These are phyloP conservation scores for Huntiella decipiens DNA, from an alignment of 2,329 filamentous ascomycete genomes.

Conservation along the genomic window DNA sequence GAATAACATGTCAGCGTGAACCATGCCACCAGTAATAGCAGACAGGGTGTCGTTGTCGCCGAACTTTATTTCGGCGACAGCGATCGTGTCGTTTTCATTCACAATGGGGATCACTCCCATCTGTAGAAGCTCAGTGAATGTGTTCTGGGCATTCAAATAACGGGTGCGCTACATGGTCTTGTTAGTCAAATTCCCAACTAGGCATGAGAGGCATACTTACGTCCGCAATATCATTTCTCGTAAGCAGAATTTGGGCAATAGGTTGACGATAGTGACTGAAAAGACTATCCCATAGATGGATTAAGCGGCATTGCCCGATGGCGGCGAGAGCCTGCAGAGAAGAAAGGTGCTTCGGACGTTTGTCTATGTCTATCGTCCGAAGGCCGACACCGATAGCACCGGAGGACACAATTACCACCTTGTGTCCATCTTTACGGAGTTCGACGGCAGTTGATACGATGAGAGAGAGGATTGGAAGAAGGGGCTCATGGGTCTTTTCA, in stretches of 20 bases:
- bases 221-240: constrained; percentile 89
- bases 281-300: constrained; percentile 86
- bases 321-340: constrained; percentile 85
- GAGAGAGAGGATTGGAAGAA: constrained; percentile 72
- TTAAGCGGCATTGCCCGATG: constrained; percentile 86
- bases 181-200: constrained; percentile 6
- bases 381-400: constrained; percentile 91
- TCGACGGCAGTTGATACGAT: constrained; percentile 89
- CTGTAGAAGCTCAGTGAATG: constrained; percentile 69
- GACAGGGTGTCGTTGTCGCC: constrained; percentile 96
- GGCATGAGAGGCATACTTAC: constrained; percentile 27
- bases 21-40: constrained; percentile 92
- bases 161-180: constrained; percentile 46
- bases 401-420: constrained; percentile 89
- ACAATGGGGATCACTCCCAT: constrained; percentile 97
- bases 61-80: constrained; percentile 97
- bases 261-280: constrained; percentile 79
- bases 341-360: constrained; percentile 75
- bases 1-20: constrained; percentile 89
- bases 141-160: constrained; percentile 94
- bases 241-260: constrained; percentile 84
- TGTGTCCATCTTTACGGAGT: constrained; percentile 75
- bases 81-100: constrained; percentile 94
- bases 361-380: constrained; percentile 71
- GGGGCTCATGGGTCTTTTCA: constrained; percentile 81